Conservation (phyloP, 768 basidiomycete species). For the Lactarius trivialis region DNA sequence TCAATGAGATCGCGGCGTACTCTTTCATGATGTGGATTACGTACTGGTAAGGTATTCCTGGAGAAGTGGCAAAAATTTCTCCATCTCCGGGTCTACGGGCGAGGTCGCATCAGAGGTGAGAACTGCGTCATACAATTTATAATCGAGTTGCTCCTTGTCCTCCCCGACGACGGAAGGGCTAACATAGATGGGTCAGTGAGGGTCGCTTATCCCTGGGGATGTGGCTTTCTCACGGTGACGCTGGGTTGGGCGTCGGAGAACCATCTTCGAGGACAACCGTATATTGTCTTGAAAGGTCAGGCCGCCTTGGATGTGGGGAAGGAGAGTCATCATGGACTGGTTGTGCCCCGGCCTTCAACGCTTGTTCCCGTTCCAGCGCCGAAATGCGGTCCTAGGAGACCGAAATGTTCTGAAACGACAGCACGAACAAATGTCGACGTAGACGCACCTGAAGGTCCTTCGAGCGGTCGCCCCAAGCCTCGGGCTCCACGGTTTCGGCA, state of each 20-base stretch:
- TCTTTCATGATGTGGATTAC: neutral
- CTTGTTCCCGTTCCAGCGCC: conserved; percentile 25
- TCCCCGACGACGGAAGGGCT: conserved; percentile 50
- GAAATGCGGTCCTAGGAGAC: conserved; percentile 26
- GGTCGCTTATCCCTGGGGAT: neutral
- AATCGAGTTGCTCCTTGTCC: conserved; percentile 30
- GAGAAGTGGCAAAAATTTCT: conserved; percentile 72
- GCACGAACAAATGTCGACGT: neutral
- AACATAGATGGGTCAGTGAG: neutral
- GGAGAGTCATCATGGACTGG: neutral
- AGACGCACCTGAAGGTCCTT: conserved; percentile 57
- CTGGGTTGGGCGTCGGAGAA: conserved; percentile 1
- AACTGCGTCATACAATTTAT: conserved; percentile 72
- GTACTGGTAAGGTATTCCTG: conserved; percentile 63
- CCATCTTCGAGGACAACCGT: conserved; percentile 15
- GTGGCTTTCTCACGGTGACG: conserved; percentile 26
- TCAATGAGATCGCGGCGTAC: neutral
- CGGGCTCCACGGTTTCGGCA: conserved; percentile 69
- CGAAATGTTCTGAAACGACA: neutral
- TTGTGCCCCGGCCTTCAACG: neutral
- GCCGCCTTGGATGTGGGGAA: conserved; percentile 8
- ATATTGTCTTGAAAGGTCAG: conserved; percentile 18
- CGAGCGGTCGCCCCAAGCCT: conserved; percentile 58
- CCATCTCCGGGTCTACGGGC: conserved; percentile 53
- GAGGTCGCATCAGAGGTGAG: conserved; percentile 15